Evolutionary conservation across 2,329 filamentous ascomycete species (phyloP).

Genomic region (Phoma sp.): DNA sequence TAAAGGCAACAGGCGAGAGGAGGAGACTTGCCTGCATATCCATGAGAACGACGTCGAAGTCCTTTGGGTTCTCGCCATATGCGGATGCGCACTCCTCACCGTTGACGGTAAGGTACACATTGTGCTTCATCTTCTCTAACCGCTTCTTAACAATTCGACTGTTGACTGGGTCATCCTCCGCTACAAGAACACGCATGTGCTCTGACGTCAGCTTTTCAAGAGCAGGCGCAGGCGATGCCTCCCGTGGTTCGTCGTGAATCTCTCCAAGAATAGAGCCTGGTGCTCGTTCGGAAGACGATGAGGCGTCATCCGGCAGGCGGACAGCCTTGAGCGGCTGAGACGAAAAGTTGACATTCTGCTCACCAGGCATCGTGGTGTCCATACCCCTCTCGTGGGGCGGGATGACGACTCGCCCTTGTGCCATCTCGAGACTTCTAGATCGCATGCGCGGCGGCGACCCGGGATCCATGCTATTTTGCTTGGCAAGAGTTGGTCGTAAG

Average conservation of each 20-base stretch:
- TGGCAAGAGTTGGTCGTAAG: conserved; percentile 31
- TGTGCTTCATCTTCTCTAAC: conserved; percentile 76
- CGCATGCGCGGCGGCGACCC: conserved; percentile 17
- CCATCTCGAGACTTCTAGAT: conserved; percentile 37
- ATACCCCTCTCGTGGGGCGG: conserved; percentile 46
- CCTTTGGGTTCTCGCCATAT: conserved; percentile 67
- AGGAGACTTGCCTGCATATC: conserved; percentile 78
- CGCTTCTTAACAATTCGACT: conserved; percentile 81
- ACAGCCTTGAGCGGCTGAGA: conserved; percentile 54
- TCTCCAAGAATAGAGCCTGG: conserved; percentile 40
- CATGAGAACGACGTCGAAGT: conserved; percentile 85
- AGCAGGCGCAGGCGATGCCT: conserved; percentile 10
- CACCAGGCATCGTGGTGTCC: conserved; percentile 53
- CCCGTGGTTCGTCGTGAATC: conserved; percentile 27
- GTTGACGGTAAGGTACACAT: conserved; percentile 75
- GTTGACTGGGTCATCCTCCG: conserved; percentile 89
- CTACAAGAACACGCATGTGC: conserved; percentile 72
- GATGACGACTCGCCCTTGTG: conserved; percentile 16
- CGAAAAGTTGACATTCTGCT: conserved; percentile 49
- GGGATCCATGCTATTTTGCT: conserved; percentile 35
- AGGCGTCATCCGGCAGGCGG: conserved; percentile 54
- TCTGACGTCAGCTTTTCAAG: conserved; percentile 40
- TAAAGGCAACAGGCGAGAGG: too few relatives aligned
- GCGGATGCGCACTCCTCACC: conserved; percentile 81
- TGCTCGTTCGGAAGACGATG: conserved; percentile 20